A percentile compares a stretch with the other conserved stretches of the same genome.
Evolutionary conservation across 805 yeast species (phyloP).

Genomic region (Myxozyma neglecta): DNA sequence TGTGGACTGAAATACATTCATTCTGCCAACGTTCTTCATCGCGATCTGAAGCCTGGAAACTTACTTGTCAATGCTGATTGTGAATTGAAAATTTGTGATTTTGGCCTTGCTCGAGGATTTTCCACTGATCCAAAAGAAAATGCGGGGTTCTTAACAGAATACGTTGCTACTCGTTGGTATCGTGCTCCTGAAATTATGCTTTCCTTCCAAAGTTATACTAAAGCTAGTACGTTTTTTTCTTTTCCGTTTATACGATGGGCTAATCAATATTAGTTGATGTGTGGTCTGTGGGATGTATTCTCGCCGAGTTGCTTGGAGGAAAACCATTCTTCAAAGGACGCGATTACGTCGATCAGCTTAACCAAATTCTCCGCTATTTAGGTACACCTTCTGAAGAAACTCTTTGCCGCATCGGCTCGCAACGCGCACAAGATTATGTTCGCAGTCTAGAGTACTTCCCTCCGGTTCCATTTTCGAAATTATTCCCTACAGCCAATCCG

Average conservation of each 20-base stretch:
- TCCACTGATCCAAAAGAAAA: slow-evolving; percentile 78
- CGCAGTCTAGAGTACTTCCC: slow-evolving; percentile 81
- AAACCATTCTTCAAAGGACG: slow-evolving; percentile 90
- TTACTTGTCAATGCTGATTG: slow-evolving; percentile 92
- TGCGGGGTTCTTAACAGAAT: slow-evolving; percentile 93
- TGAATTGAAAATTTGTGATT: slow-evolving; percentile 93
- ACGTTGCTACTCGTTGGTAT: slow-evolving; percentile 98
- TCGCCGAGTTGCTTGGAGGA: slow-evolving; percentile 91
- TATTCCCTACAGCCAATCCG: slow-evolving; percentile 86
- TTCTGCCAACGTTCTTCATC: slow-evolving; percentile 86
- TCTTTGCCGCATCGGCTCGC: slow-evolving; percentile 69
- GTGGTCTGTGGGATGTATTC: slow-evolving; percentile 97
- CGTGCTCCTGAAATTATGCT: slow-evolving; percentile 98
- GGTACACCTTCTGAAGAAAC: slow-evolving; percentile 90
- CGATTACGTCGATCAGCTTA: slow-evolving; percentile 93
- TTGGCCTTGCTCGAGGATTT: slow-evolving; percentile 92
- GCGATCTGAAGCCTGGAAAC: slow-evolving; percentile 94
- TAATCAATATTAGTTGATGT: slow-evolving; percentile 60
- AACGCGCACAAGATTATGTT: slow-evolving; percentile 84
- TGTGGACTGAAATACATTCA: slow-evolving; percentile 91
- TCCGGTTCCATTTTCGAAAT: slow-evolving; percentile 63
- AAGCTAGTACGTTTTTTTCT: slow-evolving; percentile 55
- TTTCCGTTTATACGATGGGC: not conserved
- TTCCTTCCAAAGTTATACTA: slow-evolving; percentile 89
- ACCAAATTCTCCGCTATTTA: slow-evolving; percentile 77